Evolutionary conservation across 306 rosid genomes (phyloP).

Genomic region (Cucumis sativus): DNA sequence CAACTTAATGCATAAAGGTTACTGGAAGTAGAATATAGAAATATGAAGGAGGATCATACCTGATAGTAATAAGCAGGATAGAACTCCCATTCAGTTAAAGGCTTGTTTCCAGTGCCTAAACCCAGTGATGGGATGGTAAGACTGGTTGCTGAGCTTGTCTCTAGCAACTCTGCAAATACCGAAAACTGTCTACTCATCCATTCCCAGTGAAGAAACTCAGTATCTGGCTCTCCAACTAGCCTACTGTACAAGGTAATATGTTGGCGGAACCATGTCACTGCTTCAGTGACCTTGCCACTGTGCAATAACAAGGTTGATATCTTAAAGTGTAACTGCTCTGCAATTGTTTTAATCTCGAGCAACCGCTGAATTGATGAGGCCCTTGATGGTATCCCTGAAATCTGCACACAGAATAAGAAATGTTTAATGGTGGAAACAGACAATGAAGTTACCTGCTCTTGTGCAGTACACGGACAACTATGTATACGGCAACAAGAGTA

Average conservation of each 20-base stretch:
- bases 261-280: conserved; percentile 72
- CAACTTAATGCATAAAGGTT: background rate
- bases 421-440: background rate
- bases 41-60: conserved; percentile 27
- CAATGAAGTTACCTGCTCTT: background rate
- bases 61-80: conserved; percentile 80
- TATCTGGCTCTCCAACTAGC: conserved; percentile 71
- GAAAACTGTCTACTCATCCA: conserved; percentile 94
- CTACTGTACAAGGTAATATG: conserved; percentile 62
- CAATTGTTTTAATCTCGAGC: conserved; percentile 68
- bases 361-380: conserved; percentile 64
- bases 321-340: conserved; percentile 84
- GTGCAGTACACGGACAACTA: background rate
- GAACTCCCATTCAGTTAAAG: conserved; percentile 75
- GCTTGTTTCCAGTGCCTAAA: conserved; percentile 36
- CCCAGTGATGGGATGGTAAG: conserved; percentile 37
- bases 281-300: conserved; percentile 82
- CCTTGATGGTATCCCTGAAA: conserved; percentile 71
- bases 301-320: conserved; percentile 79
- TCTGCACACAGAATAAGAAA: conserved; percentile 34
- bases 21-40: conserved; percentile 1
- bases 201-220: conserved; percentile 82
- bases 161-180: conserved; percentile 88
- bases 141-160: conserved; percentile 51
- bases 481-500: background rate